Base-by-base conservation (phyloP, 225 moss, liverwort and hornwort species). In the Marchantia paleacea region DNA sequence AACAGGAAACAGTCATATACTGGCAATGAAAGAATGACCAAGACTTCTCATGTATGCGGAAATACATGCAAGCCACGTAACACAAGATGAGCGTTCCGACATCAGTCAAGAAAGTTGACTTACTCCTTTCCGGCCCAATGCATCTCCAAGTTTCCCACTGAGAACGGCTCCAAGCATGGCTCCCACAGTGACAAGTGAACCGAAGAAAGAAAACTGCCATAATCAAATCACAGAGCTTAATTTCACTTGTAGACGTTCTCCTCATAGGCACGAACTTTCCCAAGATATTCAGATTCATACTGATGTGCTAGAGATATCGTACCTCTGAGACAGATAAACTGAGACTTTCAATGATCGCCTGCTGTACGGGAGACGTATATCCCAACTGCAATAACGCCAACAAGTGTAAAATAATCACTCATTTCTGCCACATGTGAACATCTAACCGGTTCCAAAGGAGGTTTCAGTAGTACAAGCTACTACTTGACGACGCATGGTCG, bases 151-250 rank as follows among this genome's bases (percentile, higher is more conserved):
- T 71, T 78, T 79, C 68, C 94, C 94, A 61, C 94, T 95, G 7
- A 86, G 3, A 70, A 90, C 81, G 53, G 93, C 90, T 67, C 94
- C 94, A 67, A 88, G 15, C 94, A 95, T 95, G 58, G 90, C 90
- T 64, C 94, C 94, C 77, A 95, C 80, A 14, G 89, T 93, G 13
- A 95, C 80, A 62, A 95, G 89, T 0, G 94, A 95, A 49, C 94
- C 94, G 82, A 95, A 93, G 31, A 91, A 88, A 47, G 94, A 95
- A 73, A 91, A 95, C 94, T 95, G 90, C 82, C 49, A 67, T 39
- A 80, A 52, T 57, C 11, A 11, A 4, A 82, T 75, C 31, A 39
- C 39, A 39, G 39, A 39, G 39, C 5, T 39, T 39, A 39, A 39
- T 39, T 39, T 39, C 39, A 2, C 39, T 39, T 61, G 18, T 22